These are phyloP conservation scores for Prunus salicina DNA, from an alignment of 306 rosid genomes.

Conservation along the genomic window DNA sequence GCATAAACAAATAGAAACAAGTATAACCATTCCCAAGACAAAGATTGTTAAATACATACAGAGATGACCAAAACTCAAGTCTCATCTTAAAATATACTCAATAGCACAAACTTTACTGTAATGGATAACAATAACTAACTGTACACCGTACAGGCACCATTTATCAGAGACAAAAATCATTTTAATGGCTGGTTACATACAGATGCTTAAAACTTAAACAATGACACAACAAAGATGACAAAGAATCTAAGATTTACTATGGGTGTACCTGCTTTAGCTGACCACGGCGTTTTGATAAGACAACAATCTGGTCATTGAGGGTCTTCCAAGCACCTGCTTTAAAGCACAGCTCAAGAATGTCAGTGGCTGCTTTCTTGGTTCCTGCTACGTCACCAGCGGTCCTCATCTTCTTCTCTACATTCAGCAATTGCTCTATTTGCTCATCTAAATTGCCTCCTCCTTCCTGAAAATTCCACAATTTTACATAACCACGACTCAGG, in stretches of 20 bases:
- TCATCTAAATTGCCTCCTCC: slow-evolving; percentile 59
- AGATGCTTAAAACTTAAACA: not conserved
- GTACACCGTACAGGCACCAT: not conserved
- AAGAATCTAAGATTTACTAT: not conserved
- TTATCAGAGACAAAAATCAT: not conserved
- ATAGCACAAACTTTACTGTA: not conserved
- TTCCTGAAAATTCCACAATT: slow-evolving; percentile 44
- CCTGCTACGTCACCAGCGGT: slow-evolving; percentile 70
- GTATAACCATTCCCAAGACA: not conserved
- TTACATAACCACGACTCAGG: not conserved
- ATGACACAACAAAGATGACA: not conserved
- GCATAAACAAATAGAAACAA: not conserved
- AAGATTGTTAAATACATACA: not conserved
- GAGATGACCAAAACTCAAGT: not conserved
- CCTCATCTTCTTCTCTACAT: slow-evolving; percentile 88
- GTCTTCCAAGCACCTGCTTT: slow-evolving; percentile 84
- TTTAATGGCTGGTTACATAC: not conserved
- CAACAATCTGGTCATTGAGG: slow-evolving; percentile 88
- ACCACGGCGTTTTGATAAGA: slow-evolving; percentile 89
- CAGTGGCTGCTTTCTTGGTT: slow-evolving; percentile 79
- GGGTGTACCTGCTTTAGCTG: slow-evolving; percentile 84
- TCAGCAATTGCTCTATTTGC: slow-evolving; percentile 65
- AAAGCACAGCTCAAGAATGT: slow-evolving; percentile 76
- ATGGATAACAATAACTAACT: not conserved
- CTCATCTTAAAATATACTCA: not conserved